Conservation (phyloP, 257 asterid genomes). For the Nicotiana tabacum region DNA sequence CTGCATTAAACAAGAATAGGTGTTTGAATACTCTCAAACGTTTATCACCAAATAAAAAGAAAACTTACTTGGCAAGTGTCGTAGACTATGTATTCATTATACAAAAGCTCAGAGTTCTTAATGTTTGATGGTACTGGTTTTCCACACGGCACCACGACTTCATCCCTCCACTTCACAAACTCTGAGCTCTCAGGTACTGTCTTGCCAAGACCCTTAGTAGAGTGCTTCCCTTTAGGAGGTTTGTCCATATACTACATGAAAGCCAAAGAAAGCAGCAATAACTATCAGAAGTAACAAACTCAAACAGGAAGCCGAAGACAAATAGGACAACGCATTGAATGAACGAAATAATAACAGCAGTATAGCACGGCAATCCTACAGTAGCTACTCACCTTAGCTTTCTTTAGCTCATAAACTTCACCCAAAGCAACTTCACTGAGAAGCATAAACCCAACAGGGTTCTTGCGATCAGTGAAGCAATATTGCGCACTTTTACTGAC, state of each 20-base stretch:
- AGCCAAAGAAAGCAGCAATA: neutral
- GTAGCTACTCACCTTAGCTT: conserved; percentile 51
- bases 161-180: conserved; percentile 71
- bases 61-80: conserved; percentile 75
- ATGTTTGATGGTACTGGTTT: conserved; percentile 69
- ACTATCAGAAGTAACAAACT: neutral
- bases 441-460: conserved; percentile 91
- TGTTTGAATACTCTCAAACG: neutral
- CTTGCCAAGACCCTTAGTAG: conserved; percentile 93
- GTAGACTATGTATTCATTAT: conserved; percentile 90
- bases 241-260: conserved; percentile 74
- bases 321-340: neutral
- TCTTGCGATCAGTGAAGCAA: conserved; percentile 69
- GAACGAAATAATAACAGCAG: neutral
- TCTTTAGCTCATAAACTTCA: conserved; percentile 66
- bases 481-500: conserved; percentile 99
- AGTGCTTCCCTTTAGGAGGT: conserved; percentile 87
- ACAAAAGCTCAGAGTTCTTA: conserved; percentile 75
- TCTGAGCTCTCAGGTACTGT: conserved; percentile 69
- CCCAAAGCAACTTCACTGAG: conserved; percentile 98
- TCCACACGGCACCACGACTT: conserved; percentile 86
- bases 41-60: neutral
- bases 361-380: neutral
- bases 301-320: neutral
- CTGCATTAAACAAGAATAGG: neutral